A percentile compares a stretch with the other conserved stretches of the same genome.
Evolutionary conservation across 495 filamentous ascomycete genomes (phyloP).

Genomic region (Echria macrotheca): DNA sequence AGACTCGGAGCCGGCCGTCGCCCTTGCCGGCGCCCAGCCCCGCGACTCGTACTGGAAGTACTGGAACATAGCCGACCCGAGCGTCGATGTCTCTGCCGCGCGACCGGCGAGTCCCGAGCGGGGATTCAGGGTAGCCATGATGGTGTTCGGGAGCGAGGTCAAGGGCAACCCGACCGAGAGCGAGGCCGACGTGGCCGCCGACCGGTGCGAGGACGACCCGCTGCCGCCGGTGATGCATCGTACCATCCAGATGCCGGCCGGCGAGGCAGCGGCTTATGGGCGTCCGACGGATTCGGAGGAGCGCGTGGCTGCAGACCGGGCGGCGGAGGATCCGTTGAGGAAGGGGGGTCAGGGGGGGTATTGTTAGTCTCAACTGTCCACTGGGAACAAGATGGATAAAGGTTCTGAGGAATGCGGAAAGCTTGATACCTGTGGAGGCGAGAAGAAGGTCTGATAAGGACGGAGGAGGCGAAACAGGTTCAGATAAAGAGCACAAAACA

Average conservation of each 20-base stretch:
- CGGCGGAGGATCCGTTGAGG: slow-evolving; percentile 16
- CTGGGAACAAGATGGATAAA: background rate
- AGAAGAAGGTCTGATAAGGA: no score
- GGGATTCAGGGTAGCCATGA: slow-evolving; percentile 4
- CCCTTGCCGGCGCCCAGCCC: no score
- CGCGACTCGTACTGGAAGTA: background rate
- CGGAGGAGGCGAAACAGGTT: background rate
- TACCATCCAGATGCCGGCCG: slow-evolving; percentile 15
- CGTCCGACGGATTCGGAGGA: slow-evolving; percentile 24
- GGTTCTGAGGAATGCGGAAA: background rate
- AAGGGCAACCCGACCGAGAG: slow-evolving; percentile 26
- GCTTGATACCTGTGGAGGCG: no score
- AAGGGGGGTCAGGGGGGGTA: background rate
- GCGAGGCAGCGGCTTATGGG: slow-evolving; percentile 10
- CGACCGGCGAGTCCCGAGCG: no score
- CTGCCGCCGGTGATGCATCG: slow-evolving; percentile 20
- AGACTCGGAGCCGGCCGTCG: no score
- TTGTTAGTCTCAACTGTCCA: no score
- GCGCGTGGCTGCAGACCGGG: slow-evolving; percentile 17
- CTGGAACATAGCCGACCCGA: background rate
- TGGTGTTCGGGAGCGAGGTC: slow-evolving; percentile 15
- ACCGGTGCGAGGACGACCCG: slow-evolving; percentile 23
- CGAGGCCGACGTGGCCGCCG: slow-evolving; percentile 26
- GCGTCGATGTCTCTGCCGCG: no score
- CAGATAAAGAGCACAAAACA: background rate